Conservation (phyloP, 1,139 yeast genomes). For the Candida sojae region DNA sequence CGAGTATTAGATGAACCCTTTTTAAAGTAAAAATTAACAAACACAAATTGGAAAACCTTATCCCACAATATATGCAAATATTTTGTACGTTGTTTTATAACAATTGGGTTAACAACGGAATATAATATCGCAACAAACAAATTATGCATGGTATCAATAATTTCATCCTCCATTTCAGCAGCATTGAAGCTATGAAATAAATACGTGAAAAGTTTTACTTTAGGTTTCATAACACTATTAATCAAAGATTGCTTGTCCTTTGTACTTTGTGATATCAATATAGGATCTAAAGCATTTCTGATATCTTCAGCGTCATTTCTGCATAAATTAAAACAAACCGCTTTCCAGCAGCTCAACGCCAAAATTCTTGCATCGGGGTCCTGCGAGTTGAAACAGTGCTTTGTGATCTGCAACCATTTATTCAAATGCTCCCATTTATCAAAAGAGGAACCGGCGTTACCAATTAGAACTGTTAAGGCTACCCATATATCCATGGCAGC, state of each 20-base stretch:
- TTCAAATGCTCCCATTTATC: conserved; percentile 35
- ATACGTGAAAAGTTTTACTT: conserved; percentile 30
- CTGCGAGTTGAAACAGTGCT: conserved; percentile 28
- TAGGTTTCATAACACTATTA: conserved; percentile 25
- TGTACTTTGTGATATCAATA: conserved; percentile 10
- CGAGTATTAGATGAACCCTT: conserved; percentile 22
- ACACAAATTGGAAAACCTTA: conserved; percentile 33
- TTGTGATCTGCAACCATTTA: conserved; percentile 38
- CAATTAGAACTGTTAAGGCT: conserved; percentile 33
- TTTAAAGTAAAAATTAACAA: conserved; percentile 35
- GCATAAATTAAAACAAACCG: conserved; percentile 37
- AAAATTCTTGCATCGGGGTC: conserved; percentile 26
- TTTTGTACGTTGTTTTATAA: conserved; percentile 21
- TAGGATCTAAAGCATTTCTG: conserved; percentile 21
- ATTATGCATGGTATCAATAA: conserved; percentile 31
- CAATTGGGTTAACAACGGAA: conserved; percentile 27
- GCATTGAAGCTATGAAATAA: conserved; percentile 27
- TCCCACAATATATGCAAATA: conserved; percentile 42
- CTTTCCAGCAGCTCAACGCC: conserved; percentile 41
- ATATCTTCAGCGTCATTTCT: conserved; percentile 31
- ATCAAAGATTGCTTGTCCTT: conserved; percentile 18
- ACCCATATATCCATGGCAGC: conserved; percentile 48
- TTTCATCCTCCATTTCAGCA: conserved; percentile 23
- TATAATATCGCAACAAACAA: conserved; percentile 35
- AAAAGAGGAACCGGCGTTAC: conserved; percentile 20